Percentiles rank a stretch among this genome's conserved stretches.
phyloP scores from a whole-genome alignment of 148 eudicot species.

The Chenopodium berlandieri region DNA sequence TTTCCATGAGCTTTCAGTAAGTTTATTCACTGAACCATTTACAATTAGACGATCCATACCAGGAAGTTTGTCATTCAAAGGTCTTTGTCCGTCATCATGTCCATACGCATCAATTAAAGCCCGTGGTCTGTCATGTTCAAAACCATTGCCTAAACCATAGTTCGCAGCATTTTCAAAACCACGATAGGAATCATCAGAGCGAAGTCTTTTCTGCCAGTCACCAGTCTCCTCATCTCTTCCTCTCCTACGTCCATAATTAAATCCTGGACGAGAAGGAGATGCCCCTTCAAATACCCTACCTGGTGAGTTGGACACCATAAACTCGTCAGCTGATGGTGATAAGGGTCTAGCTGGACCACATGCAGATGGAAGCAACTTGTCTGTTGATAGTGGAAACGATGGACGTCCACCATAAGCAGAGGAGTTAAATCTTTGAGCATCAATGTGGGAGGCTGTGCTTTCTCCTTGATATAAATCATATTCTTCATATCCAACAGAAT shows the following conservation, averaged over 20 bases:
- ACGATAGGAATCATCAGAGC: slow-evolving; percentile 33
- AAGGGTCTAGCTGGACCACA: slow-evolving; percentile 43
- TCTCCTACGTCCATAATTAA: slow-evolving; percentile 44
- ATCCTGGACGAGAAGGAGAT: slow-evolving; percentile 43
- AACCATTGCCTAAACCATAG: slow-evolving; percentile 36
- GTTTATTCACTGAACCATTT: slow-evolving; percentile 40
- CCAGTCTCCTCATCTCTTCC: slow-evolving; percentile 49
- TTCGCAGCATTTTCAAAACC: slow-evolving; percentile 35
- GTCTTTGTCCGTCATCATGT: slow-evolving; percentile 55
- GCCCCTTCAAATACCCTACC: slow-evolving; percentile 41
- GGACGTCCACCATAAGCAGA: slow-evolving; percentile 43
- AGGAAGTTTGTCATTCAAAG: slow-evolving; percentile 37
- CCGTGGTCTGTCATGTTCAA: slow-evolving; percentile 63
- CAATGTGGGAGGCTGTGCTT: slow-evolving; percentile 35
- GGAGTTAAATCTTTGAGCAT: slow-evolving; percentile 40
- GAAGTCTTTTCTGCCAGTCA: slow-evolving; percentile 45
- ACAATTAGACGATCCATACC: slow-evolving; percentile 27
- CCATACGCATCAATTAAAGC: slow-evolving; percentile 95
- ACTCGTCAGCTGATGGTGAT: slow-evolving; percentile 61
- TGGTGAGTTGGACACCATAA: slow-evolving; percentile 44
- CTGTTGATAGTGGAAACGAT: slow-evolving; percentile 39
- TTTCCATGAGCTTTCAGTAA: slow-evolving; percentile 57
- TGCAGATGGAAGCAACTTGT: slow-evolving; percentile 40
- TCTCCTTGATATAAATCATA: slow-evolving; percentile 52
- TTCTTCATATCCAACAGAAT: slow-evolving; percentile 43